Percentiles rank a stretch among this genome's conserved stretches.
Evolutionary conservation across 371 early-diverging fungal genomes (phyloP).

Genomic region (Paramicrosporidium saccamoebae): DNA sequence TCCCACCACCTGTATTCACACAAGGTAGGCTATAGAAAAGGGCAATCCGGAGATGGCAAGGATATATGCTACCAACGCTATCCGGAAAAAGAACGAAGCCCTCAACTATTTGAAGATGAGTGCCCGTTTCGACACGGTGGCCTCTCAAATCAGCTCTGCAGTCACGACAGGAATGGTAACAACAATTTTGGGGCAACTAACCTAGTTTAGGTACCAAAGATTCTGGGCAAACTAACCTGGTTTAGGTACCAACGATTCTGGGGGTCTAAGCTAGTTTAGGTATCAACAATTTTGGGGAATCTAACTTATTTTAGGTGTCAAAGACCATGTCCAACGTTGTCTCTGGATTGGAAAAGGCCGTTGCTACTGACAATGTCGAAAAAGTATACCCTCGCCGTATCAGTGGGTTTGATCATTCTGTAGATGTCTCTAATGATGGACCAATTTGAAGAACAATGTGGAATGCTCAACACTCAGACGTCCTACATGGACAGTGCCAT

Average conservation of each 20-base stretch:
- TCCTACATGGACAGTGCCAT: slow-evolving; percentile 66
- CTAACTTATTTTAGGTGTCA: slow-evolving; percentile 10
- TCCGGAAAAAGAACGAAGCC: slow-evolving; percentile 78
- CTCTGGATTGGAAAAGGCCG: slow-evolving; percentile 59
- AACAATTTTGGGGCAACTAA: no score
- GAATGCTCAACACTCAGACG: slow-evolving; percentile 71
- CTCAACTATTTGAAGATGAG: slow-evolving; percentile 51
- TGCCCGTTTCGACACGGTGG: slow-evolving; percentile 68
- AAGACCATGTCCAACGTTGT: slow-evolving; percentile 47
- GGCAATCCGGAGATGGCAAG: slow-evolving; percentile 74
- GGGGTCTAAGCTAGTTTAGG: slow-evolving; percentile 1
- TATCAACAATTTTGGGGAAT: background rate
- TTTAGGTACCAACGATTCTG: background rate
- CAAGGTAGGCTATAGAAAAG: slow-evolving; percentile 43
- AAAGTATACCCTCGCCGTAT: slow-evolving; percentile 11
- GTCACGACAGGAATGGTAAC: slow-evolving; percentile 58
- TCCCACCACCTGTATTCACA: background rate
- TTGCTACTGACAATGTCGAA: slow-evolving; percentile 67
- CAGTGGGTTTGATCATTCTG: background rate
- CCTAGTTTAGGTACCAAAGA: background rate
- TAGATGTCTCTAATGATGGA: slow-evolving; percentile 74
- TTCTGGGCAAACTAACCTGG: no score
- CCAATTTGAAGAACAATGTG: slow-evolving; percentile 66
- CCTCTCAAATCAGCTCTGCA: slow-evolving; percentile 68
- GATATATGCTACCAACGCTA: slow-evolving; percentile 78